These are phyloP conservation scores for Vinca minor DNA, from an alignment of 257 asterid genomes.

Conservation along the genomic window DNA sequence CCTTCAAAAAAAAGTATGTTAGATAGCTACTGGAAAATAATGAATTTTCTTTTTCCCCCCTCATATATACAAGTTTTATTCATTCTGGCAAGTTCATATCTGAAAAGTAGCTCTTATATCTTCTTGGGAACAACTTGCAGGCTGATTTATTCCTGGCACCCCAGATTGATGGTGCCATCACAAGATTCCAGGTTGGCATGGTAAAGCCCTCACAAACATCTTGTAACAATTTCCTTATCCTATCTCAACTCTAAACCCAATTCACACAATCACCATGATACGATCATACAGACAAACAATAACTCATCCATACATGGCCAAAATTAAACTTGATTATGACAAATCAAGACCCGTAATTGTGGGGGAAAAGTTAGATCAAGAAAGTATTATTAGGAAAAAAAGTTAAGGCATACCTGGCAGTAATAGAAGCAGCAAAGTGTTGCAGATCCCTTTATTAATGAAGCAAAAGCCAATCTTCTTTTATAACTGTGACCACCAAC, in stretches of 20 bases:
- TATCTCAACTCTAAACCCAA: background rate
- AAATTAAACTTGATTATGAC: too few species aligned
- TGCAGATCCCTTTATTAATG: background rate
- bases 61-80: background rate
- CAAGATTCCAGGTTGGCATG: conserved; percentile 52
- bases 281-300: background rate
- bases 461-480: background rate
- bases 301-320: too few species aligned
- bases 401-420: conserved; percentile 10
- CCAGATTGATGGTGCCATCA: conserved; percentile 51
- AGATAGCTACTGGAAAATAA: too few species aligned
- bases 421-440: conserved; percentile 2
- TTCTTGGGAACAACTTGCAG: conserved; percentile 26
- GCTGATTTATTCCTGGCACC: conserved; percentile 77
- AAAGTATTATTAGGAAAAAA: background rate
- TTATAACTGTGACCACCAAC: background rate
- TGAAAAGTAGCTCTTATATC: conserved; percentile 8
- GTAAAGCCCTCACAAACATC: conserved; percentile 18
- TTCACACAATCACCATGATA: background rate
- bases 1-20: too few species aligned
- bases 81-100: background rate
- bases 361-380: conserved; percentile 4
- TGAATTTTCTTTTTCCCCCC: too few species aligned
- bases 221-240: background rate
- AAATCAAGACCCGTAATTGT: background rate